A percentile compares a stretch with the other conserved stretches of the same genome.
Evolutionary conservation across 139 green algal genomes (phyloP).

Genomic region (Edaphochlamys debaryana): DNA sequence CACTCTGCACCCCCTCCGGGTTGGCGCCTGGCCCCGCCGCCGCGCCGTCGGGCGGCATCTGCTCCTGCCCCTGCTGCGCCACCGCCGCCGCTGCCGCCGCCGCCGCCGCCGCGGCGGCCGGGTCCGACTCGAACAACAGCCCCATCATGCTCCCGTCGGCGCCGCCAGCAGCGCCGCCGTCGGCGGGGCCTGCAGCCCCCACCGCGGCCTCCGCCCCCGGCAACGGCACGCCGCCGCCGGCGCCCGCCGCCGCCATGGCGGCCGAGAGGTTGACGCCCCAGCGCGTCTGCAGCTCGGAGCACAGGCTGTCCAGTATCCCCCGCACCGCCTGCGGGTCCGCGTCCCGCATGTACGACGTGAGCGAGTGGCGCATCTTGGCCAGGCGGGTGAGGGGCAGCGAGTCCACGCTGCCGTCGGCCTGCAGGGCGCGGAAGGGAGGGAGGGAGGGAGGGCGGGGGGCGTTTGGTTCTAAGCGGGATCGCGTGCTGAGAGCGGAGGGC

Average conservation of each 20-base stretch:
- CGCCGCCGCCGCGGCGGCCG: background rate
- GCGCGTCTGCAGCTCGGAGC: slow-evolving; percentile 1
- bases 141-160: slow-evolving; percentile 9
- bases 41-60: background rate
- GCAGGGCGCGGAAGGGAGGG: background rate
- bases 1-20: background rate
- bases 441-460: no score
- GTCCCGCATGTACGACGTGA: slow-evolving; percentile 11
- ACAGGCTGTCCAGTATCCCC: slow-evolving; percentile 11
- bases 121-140: background rate
- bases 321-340: slow-evolving; percentile 5
- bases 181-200: background rate
- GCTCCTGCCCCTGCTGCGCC: background rate
- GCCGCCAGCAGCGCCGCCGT: background rate
- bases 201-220: background rate
- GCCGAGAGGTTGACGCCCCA: slow-evolving; percentile 8
- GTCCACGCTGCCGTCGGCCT: slow-evolving; percentile 24
- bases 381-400: background rate
- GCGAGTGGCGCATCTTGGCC: slow-evolving; percentile 30
- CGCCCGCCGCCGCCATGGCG: background rate
- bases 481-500: no score
- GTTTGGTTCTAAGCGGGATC: no score
- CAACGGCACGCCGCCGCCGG: background rate
- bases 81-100: background rate
- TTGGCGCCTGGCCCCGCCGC: no score